Base-by-base conservation (phyloP, 2,329 filamentous ascomycete genomes). In the Coleophoma crateriformis region DNA sequence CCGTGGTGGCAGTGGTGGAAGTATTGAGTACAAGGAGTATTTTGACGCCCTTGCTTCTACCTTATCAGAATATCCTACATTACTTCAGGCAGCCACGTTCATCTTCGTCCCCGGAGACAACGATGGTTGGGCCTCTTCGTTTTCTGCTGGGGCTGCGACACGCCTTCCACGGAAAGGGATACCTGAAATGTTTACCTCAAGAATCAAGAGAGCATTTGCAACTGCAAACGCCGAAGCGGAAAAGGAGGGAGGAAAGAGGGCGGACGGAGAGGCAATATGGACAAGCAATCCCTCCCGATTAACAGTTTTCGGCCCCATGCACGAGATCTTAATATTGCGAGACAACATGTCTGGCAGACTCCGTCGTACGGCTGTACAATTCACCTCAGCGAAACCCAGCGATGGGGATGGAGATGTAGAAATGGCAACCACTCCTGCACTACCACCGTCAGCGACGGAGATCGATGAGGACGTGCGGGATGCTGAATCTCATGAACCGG, bases 21-120 rank as follows among this genome's bases (percentile, higher is more conserved):
- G 88, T 67, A 91, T 97, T 58, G 90, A 95, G 69, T 97, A 96
- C 72, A 97, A 97, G 71, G 94, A 97, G 69, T 86, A 88, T 65
- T 96, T 97, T 66, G 90, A 99, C 69, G 82, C 84, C 8, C 78
- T 99, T 12, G 92, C 94, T 3, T 83, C 85, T 2, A 78, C 89
- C 1, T 77, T 99, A 6, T 77, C 88, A 7, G 90, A 97, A 58
- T 97, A 90, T 62, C 89, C 90, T 3, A 76, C 79, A 1, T 77
- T 99, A 13, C 78, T 97, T 40, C 85, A 86, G 50, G 79, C 80
- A 22, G 85, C 88, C 5, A 92, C 88, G 0, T 96, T 97, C 65
- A 75, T 96, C 33, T 96, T 99, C 63, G 87, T 97, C 0, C 94
- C 94, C 0, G 94, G 94, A 32, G 92, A 97, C 69, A 95, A 96